These are phyloP conservation scores for Solanum verrucosum DNA, from an alignment of 257 asterid genomes.

Conservation along the genomic window DNA sequence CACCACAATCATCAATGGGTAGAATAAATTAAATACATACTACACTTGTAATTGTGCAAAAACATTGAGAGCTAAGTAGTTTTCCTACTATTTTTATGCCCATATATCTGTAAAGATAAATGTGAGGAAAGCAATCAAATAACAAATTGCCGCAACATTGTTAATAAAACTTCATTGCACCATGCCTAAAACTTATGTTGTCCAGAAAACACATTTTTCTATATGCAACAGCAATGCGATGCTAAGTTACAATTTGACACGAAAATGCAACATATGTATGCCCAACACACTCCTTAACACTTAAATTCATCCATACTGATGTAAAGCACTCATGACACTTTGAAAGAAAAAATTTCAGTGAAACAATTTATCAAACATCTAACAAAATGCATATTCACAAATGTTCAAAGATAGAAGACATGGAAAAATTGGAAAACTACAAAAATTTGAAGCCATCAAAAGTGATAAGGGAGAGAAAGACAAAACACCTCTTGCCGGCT, in stretches of 20 bases:
- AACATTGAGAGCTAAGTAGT: too few relatives aligned
- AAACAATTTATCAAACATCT: background rate
- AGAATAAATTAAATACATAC: too few relatives aligned
- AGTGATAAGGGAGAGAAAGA: background rate
- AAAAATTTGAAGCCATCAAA: background rate
- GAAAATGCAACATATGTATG: background rate
- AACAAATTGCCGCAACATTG: background rate
- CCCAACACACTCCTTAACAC: background rate
- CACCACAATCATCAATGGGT: too few relatives aligned
- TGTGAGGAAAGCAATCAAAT: background rate
- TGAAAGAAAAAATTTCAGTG: background rate
- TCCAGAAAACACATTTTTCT: background rate
- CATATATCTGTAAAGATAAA: background rate
- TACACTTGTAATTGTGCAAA: too few relatives aligned
- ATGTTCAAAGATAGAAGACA: background rate
- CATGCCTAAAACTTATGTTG: background rate
- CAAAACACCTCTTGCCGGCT: background rate
- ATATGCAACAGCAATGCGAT: background rate
- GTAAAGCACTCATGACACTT: background rate
- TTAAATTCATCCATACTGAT: background rate
- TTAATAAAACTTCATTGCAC: background rate
- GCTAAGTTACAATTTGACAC: background rate
- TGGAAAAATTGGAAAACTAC: background rate
- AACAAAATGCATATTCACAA: background rate
- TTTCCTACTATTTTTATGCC: too few relatives aligned